Percentiles rank a stretch among this genome's conserved stretches.
Evolutionary conservation across 2,329 filamentous ascomycete species (phyloP).

Genomic region (Fusarium vanettenii): DNA sequence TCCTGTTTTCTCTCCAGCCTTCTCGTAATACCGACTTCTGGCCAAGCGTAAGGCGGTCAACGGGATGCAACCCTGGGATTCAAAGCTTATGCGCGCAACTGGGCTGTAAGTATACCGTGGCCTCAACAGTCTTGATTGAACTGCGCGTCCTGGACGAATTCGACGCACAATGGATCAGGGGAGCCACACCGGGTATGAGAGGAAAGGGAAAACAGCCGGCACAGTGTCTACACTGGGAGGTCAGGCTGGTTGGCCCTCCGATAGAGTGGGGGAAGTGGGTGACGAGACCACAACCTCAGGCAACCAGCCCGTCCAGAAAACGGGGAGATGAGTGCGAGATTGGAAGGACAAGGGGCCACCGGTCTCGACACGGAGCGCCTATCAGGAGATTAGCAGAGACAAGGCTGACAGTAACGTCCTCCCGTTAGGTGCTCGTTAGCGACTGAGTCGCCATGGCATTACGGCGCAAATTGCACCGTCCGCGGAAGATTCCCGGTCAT

Average conservation of each 20-base stretch:
- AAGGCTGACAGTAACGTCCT: neutral
- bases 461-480: neutral
- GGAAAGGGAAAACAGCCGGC: conserved; percentile 1
- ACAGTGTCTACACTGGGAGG: neutral
- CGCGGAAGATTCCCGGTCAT: neutral
- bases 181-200: neutral
- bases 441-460: neutral
- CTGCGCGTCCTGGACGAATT: neutral
- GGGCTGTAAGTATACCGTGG: neutral
- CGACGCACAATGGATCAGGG: neutral
- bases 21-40: neutral
- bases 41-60: conserved; percentile 4
- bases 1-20: neutral
- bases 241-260: neutral
- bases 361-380: neutral
- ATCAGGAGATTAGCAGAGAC: conserved; percentile 17
- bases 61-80: conserved; percentile 17
- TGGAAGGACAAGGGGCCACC: conserved; percentile 11
- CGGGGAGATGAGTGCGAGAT: conserved; percentile 22
- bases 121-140: conserved; percentile 4
- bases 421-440: conserved; percentile 9
- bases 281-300: neutral
- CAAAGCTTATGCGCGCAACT: neutral
- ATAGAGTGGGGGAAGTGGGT: neutral
- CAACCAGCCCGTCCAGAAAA: conserved; percentile 1